Evolutionary conservation across 2,329 filamentous ascomycete genomes (phyloP), one percentile per base, ranked within the genome.

Genomic region (Magnaporthiopsis incrustans): DNA sequence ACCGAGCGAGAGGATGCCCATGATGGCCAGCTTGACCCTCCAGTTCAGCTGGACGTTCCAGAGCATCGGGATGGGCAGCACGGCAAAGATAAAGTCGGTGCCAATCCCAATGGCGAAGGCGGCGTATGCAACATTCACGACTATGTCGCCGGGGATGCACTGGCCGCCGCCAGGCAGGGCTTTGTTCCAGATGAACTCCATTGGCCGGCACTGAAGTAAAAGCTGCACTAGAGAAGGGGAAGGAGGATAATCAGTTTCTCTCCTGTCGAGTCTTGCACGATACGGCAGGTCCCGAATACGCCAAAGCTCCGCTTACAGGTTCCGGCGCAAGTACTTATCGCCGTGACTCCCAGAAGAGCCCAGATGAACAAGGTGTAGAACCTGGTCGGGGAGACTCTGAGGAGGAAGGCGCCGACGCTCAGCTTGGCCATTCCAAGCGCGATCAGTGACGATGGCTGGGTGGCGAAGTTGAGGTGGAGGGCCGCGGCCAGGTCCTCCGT

Each of bases 381-480:
- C 0, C n/a, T 6, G 0, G 69, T 68, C 2, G 71, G 70, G 1
- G 68, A 69, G 12, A 73, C 66, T 10, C 71, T 65, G 65, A 73
- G 59, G 10, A 74, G 64, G 59, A 73, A 73, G 32, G 73, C 32
- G 14, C 72, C 72, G 27, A 73, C 71, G 66, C 70, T 71, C 62
- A 73, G 66, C 61, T 74, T 73, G 14, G 70, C 68, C 18, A 73
- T 50, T 53, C 67, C 69, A 7, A 74, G 64, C 25, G 63, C 68
- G n/a, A 72, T 65, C 4, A 74, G 65, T 22, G 68, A 73, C 27
- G 73, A 53, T 2, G 72, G 72, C 63, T 74, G 72, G 0, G 71
- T 73, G 58, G 71, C 68, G 30, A 73, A 74, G 70, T 74, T 74
- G 58, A 73, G 67, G 58, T 70, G 68, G 6, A 74, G 64, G 0